Base-by-base conservation (phyloP, 345 rosid species). In the Rhodamnia argentea region DNA sequence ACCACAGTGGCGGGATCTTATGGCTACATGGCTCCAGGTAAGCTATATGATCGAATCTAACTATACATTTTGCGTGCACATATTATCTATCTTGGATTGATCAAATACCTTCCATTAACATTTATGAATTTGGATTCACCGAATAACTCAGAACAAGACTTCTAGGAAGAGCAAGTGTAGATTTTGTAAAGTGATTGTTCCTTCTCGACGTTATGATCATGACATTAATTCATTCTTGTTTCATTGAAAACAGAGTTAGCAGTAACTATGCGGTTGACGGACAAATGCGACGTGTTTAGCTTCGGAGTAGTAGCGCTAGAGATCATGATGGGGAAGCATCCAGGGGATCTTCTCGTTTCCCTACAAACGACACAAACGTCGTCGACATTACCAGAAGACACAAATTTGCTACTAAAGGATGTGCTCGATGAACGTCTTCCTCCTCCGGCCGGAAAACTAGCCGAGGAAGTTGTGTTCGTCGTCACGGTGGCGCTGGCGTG, bases 1-100 rank as follows among this genome's bases (percentile, higher is more conserved):
- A 93, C 98, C 40, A 13, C 88, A 1, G 93, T 89, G 81, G 96
- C 90, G 1, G 96, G 96, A 12, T 92, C 95, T 24, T 95, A 90
- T 86, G 96, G 96, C 86, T 94, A 95, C 90, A 95, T 93, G 93
- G 96, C 98, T 86, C 96, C 95, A 47, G 98, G 98, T 95, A 90
- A 40, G n/a, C 56, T 50, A 20, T 22, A 37, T 37, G 13, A 70
- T 70, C 24, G 3, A 64, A 2, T 64, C 13, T 64, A 15, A 29
- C 32, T 23, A 29, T 32, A 29, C 42, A 32, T 64, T 29, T 16
- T 47, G 4, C 42, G 59, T 32, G 26, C 6, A n/a, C n/a, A 15
- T 15, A 27, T 42, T 42, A 42, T 3, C 0, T 51, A 18, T n/a
- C n/a, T 85, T 16, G 6, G 24, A 1, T 29, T 6, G 32, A 2